phyloP scores from a whole-genome alignment of 2,329 filamentous ascomycete species.

The Ophiostoma tasmaniense region DNA sequence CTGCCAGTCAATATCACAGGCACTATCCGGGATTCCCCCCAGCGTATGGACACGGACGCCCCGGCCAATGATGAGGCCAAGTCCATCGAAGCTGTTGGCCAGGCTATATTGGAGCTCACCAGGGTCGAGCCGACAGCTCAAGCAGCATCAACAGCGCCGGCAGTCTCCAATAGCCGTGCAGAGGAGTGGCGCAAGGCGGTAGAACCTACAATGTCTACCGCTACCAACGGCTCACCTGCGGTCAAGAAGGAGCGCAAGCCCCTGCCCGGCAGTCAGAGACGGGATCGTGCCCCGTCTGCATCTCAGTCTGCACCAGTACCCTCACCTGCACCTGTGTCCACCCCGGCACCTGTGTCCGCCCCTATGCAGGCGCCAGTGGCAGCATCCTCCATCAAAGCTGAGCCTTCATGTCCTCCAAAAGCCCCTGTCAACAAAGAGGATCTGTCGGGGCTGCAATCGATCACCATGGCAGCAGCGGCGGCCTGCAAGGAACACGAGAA shows the following conservation, averaged over 20 bases:
- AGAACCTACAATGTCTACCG: neutral
- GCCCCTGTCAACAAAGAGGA: neutral
- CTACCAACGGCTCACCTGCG: neutral
- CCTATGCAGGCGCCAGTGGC: neutral
- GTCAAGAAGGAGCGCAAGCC: slow-evolving; percentile 8
- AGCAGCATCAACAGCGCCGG: neutral
- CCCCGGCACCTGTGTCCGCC: neutral
- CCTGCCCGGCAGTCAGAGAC: neutral
- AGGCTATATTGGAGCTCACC: slow-evolving; percentile 7
- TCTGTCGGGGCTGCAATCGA: slow-evolving; percentile 9
- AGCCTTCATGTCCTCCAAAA: neutral
- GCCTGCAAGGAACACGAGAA: neutral
- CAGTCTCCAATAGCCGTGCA: neutral
- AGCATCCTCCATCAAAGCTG: neutral
- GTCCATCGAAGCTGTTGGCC: slow-evolving; percentile 1
- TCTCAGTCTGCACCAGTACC: neutral
- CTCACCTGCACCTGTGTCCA: neutral
- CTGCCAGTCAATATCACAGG: neutral
- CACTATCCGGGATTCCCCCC: neutral
- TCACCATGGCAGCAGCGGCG: slow-evolving; percentile 7
- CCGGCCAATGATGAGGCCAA: neutral
- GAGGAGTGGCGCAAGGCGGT: slow-evolving; percentile 9
- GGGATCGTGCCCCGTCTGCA: neutral
- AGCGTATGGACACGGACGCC: neutral
- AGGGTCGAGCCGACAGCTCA: neutral